phyloP scores from a whole-genome alignment of 2,329 filamentous ascomycete species.

The Diplocarpon mali region DNA sequence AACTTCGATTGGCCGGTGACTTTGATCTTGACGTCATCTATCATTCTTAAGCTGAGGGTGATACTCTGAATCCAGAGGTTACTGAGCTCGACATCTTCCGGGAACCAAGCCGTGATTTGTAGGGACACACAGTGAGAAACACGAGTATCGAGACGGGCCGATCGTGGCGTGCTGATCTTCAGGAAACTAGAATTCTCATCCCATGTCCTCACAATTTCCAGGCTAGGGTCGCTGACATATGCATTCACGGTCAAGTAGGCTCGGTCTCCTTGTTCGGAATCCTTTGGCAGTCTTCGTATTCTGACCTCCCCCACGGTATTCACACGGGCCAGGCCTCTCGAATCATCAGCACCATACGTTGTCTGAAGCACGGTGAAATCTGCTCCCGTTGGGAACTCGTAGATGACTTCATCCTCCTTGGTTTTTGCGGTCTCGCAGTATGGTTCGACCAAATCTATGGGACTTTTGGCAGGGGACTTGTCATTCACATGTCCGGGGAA shows the following conservation, averaged over 20 bases:
- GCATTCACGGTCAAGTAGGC: conserved; percentile 20
- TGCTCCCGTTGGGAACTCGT: conserved; percentile 15
- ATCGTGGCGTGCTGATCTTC: conserved; percentile 20
- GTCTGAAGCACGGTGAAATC: conserved; percentile 19
- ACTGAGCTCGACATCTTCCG: conserved; percentile 19
- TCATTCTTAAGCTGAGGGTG: conserved; percentile 15
- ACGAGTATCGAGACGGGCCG: conserved; percentile 6
- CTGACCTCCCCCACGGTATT: conserved; percentile 21
- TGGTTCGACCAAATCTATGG: conserved; percentile 9
- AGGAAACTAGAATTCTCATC: conserved; percentile 15
- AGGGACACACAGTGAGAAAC: conserved; percentile 21
- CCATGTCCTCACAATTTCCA: conserved; percentile 15
- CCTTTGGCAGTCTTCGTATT: conserved; percentile 15
- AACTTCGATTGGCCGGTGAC: conserved; percentile 16
- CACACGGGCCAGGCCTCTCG: conserved; percentile 5
- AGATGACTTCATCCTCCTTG: conserved; percentile 11
- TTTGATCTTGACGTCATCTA: conserved; percentile 21
- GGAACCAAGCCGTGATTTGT: conserved; percentile 25
- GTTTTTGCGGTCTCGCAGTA: conserved; percentile 18
- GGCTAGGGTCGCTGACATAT: conserved; percentile 17
- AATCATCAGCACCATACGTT: conserved; percentile 10
- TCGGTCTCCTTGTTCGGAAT: conserved; percentile 12
- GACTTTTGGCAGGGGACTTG: conserved; percentile 2
- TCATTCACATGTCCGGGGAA: background rate
- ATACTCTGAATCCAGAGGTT: conserved; percentile 16